Conservation (phyloP, 352 stramenopile species). For the Phytophthora kernoviae region DNA sequence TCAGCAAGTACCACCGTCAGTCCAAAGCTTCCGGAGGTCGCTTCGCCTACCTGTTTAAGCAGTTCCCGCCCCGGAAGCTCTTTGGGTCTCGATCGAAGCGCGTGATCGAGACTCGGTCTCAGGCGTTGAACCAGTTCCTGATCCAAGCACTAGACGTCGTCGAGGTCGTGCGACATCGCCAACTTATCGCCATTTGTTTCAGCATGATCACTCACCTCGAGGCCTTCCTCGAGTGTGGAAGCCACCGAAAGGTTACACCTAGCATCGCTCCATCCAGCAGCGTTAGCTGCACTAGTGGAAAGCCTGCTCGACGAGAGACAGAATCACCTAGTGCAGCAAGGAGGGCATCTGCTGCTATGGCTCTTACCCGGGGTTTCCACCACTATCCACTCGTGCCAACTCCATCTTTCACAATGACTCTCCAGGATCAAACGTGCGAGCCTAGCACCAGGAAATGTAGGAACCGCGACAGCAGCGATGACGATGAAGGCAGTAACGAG, state of each 20-base stretch:
- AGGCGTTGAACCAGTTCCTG: constrained; percentile 67
- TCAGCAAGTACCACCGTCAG: constrained; percentile 24
- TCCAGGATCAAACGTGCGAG: constrained; percentile 18
- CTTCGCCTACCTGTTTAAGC: constrained; percentile 66
- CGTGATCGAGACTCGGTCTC: constrained; percentile 67
- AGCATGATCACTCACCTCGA: constrained; percentile 75
- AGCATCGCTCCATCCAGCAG: constrained; percentile 11
- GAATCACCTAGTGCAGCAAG: constrained; percentile 24
- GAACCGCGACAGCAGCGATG: constrained; percentile 20
- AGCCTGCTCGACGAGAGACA: neutral
- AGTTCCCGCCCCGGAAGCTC: constrained; percentile 68
- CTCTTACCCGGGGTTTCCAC: constrained; percentile 32
- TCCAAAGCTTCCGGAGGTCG: constrained; percentile 30
- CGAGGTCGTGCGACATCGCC: constrained; percentile 57
- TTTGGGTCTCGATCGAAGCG: constrained; percentile 72
- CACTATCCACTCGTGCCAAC: constrained; percentile 30
- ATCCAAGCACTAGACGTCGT: constrained; percentile 57
- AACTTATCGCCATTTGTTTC: constrained; percentile 76
- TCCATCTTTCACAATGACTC: constrained; percentile 30
- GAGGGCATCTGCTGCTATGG: constrained; percentile 29
- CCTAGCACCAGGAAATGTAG: constrained; percentile 16
- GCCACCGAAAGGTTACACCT: constrained; percentile 27
- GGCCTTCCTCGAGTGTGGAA: constrained; percentile 58
- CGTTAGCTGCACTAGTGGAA: constrained; percentile 7
- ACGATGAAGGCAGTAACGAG: constrained; percentile 21